These are phyloP conservation scores for Wickerhamiella lipophila DNA, from an alignment of 805 yeast species.

Conservation along the genomic window DNA sequence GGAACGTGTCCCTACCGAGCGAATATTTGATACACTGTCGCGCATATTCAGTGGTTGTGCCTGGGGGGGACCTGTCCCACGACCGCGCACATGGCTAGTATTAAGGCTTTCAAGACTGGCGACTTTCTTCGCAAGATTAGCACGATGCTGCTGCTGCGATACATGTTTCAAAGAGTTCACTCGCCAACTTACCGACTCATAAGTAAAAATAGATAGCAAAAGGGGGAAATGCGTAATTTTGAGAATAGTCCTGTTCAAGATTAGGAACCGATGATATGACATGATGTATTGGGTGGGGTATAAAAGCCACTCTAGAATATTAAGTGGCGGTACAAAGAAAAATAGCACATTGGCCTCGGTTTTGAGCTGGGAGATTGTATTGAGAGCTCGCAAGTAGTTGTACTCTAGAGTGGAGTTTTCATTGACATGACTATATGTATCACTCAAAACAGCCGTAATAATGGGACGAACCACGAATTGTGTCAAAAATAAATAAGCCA, in stretches of 20 bases:
- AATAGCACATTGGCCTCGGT: conserved; percentile 29
- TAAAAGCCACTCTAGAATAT: conserved; percentile 26
- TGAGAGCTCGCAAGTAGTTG: conserved; percentile 29
- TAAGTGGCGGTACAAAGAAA: conserved; percentile 30
- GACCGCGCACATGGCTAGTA: neutral
- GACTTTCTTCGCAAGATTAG: neutral
- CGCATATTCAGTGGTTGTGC: conserved; percentile 5
- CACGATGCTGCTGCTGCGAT: neutral
- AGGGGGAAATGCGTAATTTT: conserved; percentile 31
- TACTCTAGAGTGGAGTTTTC: conserved; percentile 30
- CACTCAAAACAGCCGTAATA: conserved; percentile 40
- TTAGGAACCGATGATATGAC: conserved; percentile 26
- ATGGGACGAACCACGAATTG: conserved; percentile 45
- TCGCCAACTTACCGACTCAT: conserved; percentile 22
- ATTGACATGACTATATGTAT: conserved; percentile 27
- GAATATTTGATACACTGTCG: neutral
- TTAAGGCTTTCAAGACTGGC: conserved; percentile 6
- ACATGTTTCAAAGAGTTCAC: conserved; percentile 3
- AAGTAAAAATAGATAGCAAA: conserved; percentile 26
- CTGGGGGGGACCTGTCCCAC: no score
- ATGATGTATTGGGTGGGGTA: conserved; percentile 26
- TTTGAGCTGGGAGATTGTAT: conserved; percentile 29
- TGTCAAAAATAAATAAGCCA: conserved; percentile 41
- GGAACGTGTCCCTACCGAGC: neutral
- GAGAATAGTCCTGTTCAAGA: conserved; percentile 27